Evolutionary conservation across 83 land plant genomes (phyloP).

Genomic region (Picea engelmannii): DNA sequence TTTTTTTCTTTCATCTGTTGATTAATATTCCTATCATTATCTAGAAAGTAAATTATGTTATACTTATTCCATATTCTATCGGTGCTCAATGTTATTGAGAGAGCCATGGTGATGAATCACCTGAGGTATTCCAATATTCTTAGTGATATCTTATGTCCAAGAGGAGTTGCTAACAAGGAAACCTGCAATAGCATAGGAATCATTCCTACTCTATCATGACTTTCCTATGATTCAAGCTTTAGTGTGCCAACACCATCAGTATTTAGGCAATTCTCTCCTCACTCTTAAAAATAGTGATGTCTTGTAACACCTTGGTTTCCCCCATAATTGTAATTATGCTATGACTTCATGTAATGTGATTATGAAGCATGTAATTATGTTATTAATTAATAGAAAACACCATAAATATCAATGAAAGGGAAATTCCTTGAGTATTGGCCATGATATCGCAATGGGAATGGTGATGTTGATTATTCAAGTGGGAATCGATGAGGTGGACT

Average conservation of each 20-base stretch:
- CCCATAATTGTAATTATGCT: too few relatives aligned
- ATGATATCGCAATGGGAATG: too few relatives aligned
- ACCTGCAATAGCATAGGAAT: slow-evolving; percentile 54
- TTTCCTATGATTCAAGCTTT: slow-evolving; percentile 27
- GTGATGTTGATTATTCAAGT: too few relatives aligned
- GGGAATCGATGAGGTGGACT: too few relatives aligned
- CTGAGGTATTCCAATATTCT: slow-evolving; percentile 54
- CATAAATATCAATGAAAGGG: too few relatives aligned
- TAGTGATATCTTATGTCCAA: slow-evolving; percentile 53
- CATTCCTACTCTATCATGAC: slow-evolving; percentile 44
- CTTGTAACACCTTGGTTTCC: neutral
- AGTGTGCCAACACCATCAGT: slow-evolving; percentile 66
- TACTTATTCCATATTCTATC: neutral
- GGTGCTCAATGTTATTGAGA: slow-evolving; percentile 41
- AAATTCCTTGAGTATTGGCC: too few relatives aligned
- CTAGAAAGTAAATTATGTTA: neutral
- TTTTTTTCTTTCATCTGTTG: slow-evolving; percentile 32
- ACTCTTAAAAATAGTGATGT: slow-evolving; percentile 34
- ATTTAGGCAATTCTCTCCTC: slow-evolving; percentile 52
- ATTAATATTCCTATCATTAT: neutral
- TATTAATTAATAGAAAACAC: too few relatives aligned
- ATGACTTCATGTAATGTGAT: too few relatives aligned
- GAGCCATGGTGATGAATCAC: slow-evolving; percentile 22
- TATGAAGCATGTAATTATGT: too few relatives aligned
- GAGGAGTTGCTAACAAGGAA: slow-evolving; percentile 43